A percentile compares a stretch with the other conserved stretches of the same genome.
Conservation (phyloP, 176 grass and related monocot genomes). For the Thinopyrum elongatum region DNA sequence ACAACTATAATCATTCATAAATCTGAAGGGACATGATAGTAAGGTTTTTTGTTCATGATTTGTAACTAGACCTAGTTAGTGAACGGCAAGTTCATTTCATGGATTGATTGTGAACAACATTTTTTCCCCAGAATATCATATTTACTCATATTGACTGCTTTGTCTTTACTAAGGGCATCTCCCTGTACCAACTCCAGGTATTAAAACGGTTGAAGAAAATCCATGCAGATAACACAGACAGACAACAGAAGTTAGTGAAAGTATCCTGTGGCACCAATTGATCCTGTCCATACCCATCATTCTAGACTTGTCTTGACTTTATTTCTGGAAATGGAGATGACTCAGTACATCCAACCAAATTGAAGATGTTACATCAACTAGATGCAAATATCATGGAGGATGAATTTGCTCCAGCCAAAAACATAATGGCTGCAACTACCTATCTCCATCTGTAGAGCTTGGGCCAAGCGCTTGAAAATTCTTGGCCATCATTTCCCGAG, state of each 20-base stretch:
- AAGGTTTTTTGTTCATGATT: not conserved
- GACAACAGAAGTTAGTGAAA: constrained; percentile 26
- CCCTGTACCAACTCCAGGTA: constrained; percentile 40
- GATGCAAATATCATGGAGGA: constrained; percentile 22
- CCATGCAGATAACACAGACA: constrained; percentile 33
- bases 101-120: not conserved
- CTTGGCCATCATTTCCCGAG: constrained; percentile 48
- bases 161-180: constrained; percentile 26
- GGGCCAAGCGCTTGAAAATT: constrained; percentile 60
- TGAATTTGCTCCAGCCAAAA: constrained; percentile 27
- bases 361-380: constrained; percentile 40
- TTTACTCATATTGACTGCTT: not conserved
- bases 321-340: constrained; percentile 42
- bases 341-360: constrained; percentile 31
- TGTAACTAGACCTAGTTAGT: not conserved
- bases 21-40: not conserved
- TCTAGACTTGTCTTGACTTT: constrained; percentile 23
- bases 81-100: constrained; percentile 5
- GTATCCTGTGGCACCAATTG: constrained; percentile 36
- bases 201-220: constrained; percentile 91
- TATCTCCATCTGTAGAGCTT: constrained; percentile 42
- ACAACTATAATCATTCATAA: constrained; percentile 1
- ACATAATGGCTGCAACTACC: constrained; percentile 33
- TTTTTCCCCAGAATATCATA: not conserved
- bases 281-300: constrained; percentile 32